Percentiles rank a stretch among this genome's conserved stretches.
phyloP scores from a whole-genome alignment of 2,329 filamentous ascomycete genomes.

The Fusarium sp. region DNA sequence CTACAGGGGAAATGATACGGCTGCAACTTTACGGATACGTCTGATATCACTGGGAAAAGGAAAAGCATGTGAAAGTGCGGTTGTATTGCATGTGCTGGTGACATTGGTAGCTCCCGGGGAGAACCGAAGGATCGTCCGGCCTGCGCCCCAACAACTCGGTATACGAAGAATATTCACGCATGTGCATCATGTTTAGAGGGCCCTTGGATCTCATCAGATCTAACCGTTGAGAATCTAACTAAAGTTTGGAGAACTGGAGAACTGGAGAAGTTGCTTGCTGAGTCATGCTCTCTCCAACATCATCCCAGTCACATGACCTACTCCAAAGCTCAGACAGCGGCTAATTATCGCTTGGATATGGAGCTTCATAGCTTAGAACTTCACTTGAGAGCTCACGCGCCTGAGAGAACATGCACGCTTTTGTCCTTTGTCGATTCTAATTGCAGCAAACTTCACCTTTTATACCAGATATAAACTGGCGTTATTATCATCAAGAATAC shows the following conservation, averaged over 20 bases:
- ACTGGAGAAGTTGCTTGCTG: conserved; percentile 8
- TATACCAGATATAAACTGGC: not conserved
- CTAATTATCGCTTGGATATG: conserved; percentile 40
- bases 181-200: conserved; percentile 15
- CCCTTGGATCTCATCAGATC: conserved; percentile 37
- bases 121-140: conserved; percentile 25
- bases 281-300: conserved; percentile 26
- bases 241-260: not conserved
- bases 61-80: conserved; percentile 48
- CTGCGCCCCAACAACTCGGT: conserved; percentile 45
- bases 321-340: conserved; percentile 19
- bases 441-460: not conserved
- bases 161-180: conserved; percentile 11
- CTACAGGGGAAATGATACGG: conserved; percentile 29
- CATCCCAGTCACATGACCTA: conserved; percentile 20
- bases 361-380: conserved; percentile 35
- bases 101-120: conserved; percentile 33
- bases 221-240: conserved; percentile 39
- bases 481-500: not conserved
- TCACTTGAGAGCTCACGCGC: conserved; percentile 38
- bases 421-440: conserved; percentile 23
- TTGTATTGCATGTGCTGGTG: conserved; percentile 44
- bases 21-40: conserved; percentile 10
- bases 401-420: conserved; percentile 24
- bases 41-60: conserved; percentile 16